Evolutionary conservation across 1,284 basidiomycete species (phyloP), one percentile per base, ranked within the genome.

Genomic region (Sporisorium sorghi): DNA sequence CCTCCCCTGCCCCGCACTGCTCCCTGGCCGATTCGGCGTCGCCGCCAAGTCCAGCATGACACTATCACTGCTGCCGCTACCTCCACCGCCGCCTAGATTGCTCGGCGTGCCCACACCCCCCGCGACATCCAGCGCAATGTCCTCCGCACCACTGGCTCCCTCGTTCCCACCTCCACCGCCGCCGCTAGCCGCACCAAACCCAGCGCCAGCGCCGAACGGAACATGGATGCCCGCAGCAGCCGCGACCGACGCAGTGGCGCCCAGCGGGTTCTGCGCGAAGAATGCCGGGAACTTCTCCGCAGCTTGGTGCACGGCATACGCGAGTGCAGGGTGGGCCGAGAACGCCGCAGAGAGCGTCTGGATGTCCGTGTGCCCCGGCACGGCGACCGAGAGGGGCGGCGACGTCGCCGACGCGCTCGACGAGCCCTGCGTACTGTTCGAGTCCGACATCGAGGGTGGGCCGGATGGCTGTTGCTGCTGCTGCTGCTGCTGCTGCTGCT

Each of bases 231-330:
- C 71, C 19, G 71, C 71, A 1, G 71, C 71, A 0, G 71, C 71
- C 2, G 71, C 71, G 2, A 73, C 71, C 6, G 49, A 54, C 11
- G 71, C 71, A 0, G 65, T 73, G 1, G 71, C 71, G 12, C 64
- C 71, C n/a, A 73, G 26, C 8, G 71, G 71, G n/a, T 73, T 55
- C 46, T 73, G 71, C 9, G 71, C 71, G 21, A 73, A 73, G 47
- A 64, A 73, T 2, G 65, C 71, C 3, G 71, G 71, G 46, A 60
- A 73, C 61, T 73, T 73, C 33, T 73, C 71, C 2, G 71, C 71
- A 5, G 71, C 71, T 23, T 73, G 71, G 21, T 73, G 71, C 14
- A 73, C 71, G 7, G 71, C 71, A 21, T 68, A 73, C 5, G 71
- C 71, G 7, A 73, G 23, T 9, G 71, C 71, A 0, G 71, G 71